Evolutionary conservation across 352 stramenopile genomes (phyloP), one percentile per base, ranked within the genome.

Genomic region (Phytophthora nicotianae): DNA sequence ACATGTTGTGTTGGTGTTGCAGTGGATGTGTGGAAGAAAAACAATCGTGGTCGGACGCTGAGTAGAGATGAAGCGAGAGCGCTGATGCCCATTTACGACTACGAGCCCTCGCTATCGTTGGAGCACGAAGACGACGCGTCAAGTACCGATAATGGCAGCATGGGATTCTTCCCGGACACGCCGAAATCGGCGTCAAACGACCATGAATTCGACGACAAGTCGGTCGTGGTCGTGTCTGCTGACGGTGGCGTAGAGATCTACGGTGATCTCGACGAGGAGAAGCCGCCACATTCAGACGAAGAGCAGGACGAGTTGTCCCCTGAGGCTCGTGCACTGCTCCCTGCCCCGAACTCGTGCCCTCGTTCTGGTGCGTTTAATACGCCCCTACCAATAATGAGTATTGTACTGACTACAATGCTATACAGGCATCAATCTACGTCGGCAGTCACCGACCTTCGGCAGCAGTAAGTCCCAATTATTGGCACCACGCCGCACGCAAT

Each of bases 1-100:
- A 61, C 23, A 23, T 38, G 20, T 21, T 27, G 19, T 50, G 19
- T 50, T 27, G 43, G 21, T 41, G 20, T 19, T 47, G 4, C 47
- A 83, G 72, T 49, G 8, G 24, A 61, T 37, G 32, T 45, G 14
- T 81, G 70, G 73, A 72, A 68, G 50, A 68, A 51, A 58, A 43
- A 41, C 46, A 51, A 54, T 6, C 66, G 35, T 3, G 13, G 26
- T 11, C 50, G 62, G 7, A 65, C 64, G 20, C 21, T 70, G 19
- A 77, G 46, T 27, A 58, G 49, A 50, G 32, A 42, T 13, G 58
- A 79, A 60, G 67, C 65, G 50, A 74, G 19, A 60, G 43, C 16
- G 16, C 33, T 72, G n/a, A 66, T 79, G 71, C 64, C 71, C 17
- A 74, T 76, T 46, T 79, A 79, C 27, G 52, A 68, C 58, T 75